Base-by-base conservation (phyloP, 257 asterid genomes). In the Solanum lignicaule region DNA sequence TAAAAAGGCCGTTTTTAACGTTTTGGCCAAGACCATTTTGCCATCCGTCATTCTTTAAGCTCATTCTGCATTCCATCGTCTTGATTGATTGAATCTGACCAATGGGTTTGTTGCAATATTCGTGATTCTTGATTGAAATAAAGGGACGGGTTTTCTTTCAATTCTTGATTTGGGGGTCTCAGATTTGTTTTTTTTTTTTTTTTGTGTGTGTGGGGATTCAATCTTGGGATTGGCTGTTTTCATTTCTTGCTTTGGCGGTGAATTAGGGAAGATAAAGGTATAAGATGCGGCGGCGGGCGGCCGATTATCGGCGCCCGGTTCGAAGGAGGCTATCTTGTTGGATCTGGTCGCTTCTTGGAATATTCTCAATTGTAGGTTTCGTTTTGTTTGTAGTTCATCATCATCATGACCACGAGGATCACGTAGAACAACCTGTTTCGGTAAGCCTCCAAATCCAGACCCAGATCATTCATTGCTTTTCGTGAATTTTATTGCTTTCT, bases 261-360 rank as follows among this genome's bases (percentile, higher is more conserved):
- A 86, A 65, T 83, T 73, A 89, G 72, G 91, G 88, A 87, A 87
- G 60, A 89, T 90, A 88, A 88, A 89, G 21, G 90, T 90, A 86
- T 89, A 93, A 88, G 93, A 95, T 96, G 99, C 92, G 99, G 92
- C 95, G 98, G 93, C 96, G 98, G 96, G 94, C 95, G 87, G 92
- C 97, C 97, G 96, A 94, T 58, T 90, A 91, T 89, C 98, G 98
- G 93, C 98, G 98, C 98, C 98, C 96, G 93, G 94, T 92, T 87
- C 90, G 98, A 73, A 90, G 95, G 94, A 93, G 92, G 88, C 89
- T 93, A 62, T 92, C 98, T 65, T 93, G 92, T 85, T 95, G 98
- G 97, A 95, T 96, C 98, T 96, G 97, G 98, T 91, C 87, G 89
- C 93, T 94, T 73, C 93, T 96, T 81, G 90, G 91, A 76, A 71